Percentiles rank a stretch among this genome's conserved stretches.
Evolutionary conservation across 129 eudicot species (phyloP).

Genomic region (Flaveria robusta): DNA sequence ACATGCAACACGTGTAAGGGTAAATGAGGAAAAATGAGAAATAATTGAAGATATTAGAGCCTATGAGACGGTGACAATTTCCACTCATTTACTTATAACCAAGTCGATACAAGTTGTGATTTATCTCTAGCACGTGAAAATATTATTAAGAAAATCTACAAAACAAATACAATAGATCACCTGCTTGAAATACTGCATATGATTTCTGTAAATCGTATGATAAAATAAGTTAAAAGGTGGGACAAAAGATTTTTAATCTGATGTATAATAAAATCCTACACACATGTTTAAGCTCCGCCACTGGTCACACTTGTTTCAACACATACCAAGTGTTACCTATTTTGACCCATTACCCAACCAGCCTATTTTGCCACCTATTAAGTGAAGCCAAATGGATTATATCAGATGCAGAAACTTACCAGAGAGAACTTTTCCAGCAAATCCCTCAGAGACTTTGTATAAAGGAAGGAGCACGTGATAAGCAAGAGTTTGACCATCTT

Average conservation of each 20-base stretch:
- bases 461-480: slow-evolving; percentile 67
- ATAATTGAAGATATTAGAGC: background rate
- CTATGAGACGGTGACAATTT: background rate
- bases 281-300: background rate
- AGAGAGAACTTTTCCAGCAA: slow-evolving; percentile 69
- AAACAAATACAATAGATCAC: no score
- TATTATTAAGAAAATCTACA: background rate
- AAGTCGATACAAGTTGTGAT: background rate
- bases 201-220: background rate
- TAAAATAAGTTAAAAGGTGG: background rate
- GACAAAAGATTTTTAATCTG: background rate
- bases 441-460: slow-evolving; percentile 83
- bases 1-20: slow-evolving; percentile 11
- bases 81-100: background rate
- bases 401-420: slow-evolving; percentile 44
- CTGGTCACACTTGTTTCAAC: background rate
- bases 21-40: slow-evolving; percentile 1
- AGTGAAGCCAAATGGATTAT: background rate
- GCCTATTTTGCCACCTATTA: background rate
- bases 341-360: background rate
- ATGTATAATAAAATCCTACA: no score
- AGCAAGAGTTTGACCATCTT: slow-evolving; percentile 48
- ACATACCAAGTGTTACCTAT: background rate
- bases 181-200: background rate
- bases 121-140: background rate